Evolutionary conservation across 2,329 filamentous ascomycete genomes (phyloP).

Genomic region (Trichoderma breve): DNA sequence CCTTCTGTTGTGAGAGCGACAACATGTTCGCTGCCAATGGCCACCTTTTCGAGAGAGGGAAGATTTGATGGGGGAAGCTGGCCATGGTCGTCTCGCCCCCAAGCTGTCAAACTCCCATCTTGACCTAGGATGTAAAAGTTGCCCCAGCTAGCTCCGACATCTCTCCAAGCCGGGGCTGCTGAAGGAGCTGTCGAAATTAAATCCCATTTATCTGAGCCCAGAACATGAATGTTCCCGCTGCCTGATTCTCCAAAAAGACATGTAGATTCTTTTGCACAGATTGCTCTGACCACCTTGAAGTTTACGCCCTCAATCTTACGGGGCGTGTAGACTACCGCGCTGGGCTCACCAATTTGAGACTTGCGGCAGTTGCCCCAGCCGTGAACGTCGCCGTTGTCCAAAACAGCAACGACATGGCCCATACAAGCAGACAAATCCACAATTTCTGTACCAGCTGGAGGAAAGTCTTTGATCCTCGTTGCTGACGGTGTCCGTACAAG

Average conservation of each 20-base stretch:
- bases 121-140: conserved; percentile 68
- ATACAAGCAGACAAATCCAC: conserved; percentile 69
- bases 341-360: conserved; percentile 70
- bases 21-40: conserved; percentile 87
- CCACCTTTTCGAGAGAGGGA: conserved; percentile 60
- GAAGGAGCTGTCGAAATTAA: conserved; percentile 58
- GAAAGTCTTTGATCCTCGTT: conserved; percentile 59
- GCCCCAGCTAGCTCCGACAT: conserved; percentile 79
- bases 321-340: conserved; percentile 56
- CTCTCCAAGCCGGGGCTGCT: conserved; percentile 57
- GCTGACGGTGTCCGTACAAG: conserved; percentile 49
- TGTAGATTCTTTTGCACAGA: conserved; percentile 85
- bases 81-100: conserved; percentile 84
- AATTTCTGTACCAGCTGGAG: conserved; percentile 57
- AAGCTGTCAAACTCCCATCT: conserved; percentile 62
- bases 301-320: conserved; percentile 55
- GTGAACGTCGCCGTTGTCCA: conserved; percentile 73
- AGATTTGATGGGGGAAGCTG: conserved; percentile 68
- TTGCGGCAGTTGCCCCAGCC: conserved; percentile 89
- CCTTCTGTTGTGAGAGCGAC: conserved; percentile 65
- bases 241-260: conserved; percentile 60
- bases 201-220: conserved; percentile 75
- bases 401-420: conserved; percentile 71
- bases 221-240: conserved; percentile 59
- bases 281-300: conserved; percentile 65